Base-by-base conservation (phyloP, 1,139 yeast species). In the Spencermartinsiella ligniputridi region DNA sequence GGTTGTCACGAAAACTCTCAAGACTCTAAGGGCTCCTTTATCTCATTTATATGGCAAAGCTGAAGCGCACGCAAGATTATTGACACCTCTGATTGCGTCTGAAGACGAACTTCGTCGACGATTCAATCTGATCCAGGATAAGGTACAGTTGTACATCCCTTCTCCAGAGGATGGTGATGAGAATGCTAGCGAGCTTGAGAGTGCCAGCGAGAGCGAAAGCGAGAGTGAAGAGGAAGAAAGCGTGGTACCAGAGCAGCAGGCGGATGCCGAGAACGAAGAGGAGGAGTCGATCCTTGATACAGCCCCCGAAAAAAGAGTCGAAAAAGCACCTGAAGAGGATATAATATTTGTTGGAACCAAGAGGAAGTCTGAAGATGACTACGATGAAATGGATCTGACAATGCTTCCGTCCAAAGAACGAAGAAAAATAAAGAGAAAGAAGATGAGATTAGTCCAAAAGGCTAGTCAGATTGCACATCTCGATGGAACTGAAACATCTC, bases 71-170 rank as follows among this genome's bases (percentile, higher is more conserved):
- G 45, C 49, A 17, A 35, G 24, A 20, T 35, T 40, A 15, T 44
- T 25, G 34, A 40, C 29, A 17, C 22, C 30, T 18, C 24, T 33
- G 15, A 19, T 40, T 25, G 44, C 30, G 12, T 27, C 40, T 13
- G 38, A 37, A 18, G 37, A 8, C 32, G 32, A 41, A 13, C 39
- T 36, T 12, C 45, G 41, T 11, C 32, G 37, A 13, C 39, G 45
- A 9, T 41, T 45, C 18, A 39, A 42, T 20, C 18, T 41, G 2
- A 40, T 41, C 11, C 38, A 40, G 35, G 46, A 45, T 33, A 44
- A 48, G 35, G 39, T 52, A 18, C 41, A 45, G 6, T 39, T 54
- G 33, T 39, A 49, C 16, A 50, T 48, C 9, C 55, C 55, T 2
- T 39, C 49, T 3, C 53, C 48, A 49, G 46, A 36, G 51, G 42